Conservation (phyloP, 2,329 filamentous ascomycete species). For the Ceratocystis cubensis region DNA sequence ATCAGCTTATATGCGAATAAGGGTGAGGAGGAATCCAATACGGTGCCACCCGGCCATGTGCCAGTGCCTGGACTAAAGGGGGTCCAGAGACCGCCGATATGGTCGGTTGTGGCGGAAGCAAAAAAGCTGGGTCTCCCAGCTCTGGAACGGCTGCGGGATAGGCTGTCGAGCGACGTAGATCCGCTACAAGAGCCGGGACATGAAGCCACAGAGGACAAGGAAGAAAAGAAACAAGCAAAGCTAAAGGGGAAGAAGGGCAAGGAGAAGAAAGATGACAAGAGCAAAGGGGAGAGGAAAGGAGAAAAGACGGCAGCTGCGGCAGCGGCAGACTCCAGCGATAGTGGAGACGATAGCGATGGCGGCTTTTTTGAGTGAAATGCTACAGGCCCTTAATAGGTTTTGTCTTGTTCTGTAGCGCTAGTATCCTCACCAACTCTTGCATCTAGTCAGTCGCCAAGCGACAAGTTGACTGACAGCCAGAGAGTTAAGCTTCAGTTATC, state of each 20-base stretch:
- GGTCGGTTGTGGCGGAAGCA: slow-evolving; percentile 52
- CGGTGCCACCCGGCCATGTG: slow-evolving; percentile 34
- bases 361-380: slow-evolving; percentile 44
- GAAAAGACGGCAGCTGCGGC: slow-evolving; percentile 25
- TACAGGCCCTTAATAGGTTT: background rate
- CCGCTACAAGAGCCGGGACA: slow-evolving; percentile 20
- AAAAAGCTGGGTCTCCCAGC: slow-evolving; percentile 43
- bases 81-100: slow-evolving; percentile 44
- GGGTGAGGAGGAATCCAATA: slow-evolving; percentile 30
- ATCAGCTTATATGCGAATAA: slow-evolving; percentile 46
- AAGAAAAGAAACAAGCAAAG: slow-evolving; percentile 21
- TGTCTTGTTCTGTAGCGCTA: background rate
- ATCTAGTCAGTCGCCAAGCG: background rate
- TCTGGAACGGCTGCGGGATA: slow-evolving; percentile 44
- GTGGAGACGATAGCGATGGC: slow-evolving; percentile 40
- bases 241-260: slow-evolving; percentile 16
- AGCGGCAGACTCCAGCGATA: slow-evolving; percentile 27
- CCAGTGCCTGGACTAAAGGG: slow-evolving; percentile 12
- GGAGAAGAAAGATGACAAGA: slow-evolving; percentile 28
- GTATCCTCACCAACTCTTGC: background rate
- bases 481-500: no score
- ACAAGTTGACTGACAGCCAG: no score
- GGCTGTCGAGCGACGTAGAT: slow-evolving; percentile 29
- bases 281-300: slow-evolving; percentile 29
- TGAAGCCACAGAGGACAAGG: slow-evolving; percentile 22